phyloP scores from a whole-genome alignment of 352 stramenopile genomes.

The Pythium utonaiense region DNA sequence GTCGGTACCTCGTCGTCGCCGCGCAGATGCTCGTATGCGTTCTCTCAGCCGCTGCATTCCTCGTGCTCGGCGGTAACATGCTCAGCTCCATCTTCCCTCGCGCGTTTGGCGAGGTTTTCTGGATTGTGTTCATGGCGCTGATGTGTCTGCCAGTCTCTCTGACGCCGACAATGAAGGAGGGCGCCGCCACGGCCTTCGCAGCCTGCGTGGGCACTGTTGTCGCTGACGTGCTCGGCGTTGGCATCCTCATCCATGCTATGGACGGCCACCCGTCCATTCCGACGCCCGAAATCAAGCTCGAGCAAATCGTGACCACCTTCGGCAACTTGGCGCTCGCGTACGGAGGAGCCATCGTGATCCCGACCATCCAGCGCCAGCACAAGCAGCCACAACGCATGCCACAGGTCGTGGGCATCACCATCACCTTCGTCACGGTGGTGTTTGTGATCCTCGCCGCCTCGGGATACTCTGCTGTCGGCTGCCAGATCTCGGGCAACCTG shows the following conservation, averaged over 20 bases:
- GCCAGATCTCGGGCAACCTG: conserved; percentile 33
- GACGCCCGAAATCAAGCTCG: conserved; percentile 18
- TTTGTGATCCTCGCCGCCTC: conserved; percentile 26
- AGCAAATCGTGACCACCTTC: conserved; percentile 27
- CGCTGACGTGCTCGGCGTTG: conserved; percentile 22
- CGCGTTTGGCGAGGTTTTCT: conserved; percentile 35
- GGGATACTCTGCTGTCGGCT: conserved; percentile 23
- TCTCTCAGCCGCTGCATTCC: conserved; percentile 21
- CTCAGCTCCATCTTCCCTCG: conserved; percentile 50
- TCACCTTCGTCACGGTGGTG: conserved; percentile 27
- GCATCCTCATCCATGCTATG: conserved; percentile 27
- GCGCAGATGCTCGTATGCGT: conserved; percentile 17
- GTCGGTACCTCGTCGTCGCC: conserved; percentile 15
- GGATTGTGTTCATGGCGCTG: conserved; percentile 33
- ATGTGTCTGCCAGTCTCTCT: conserved; percentile 27
- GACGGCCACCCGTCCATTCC: conserved; percentile 7
- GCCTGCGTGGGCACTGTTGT: conserved; percentile 28
- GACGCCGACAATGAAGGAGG: conserved; percentile 30
- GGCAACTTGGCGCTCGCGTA: conserved; percentile 34
- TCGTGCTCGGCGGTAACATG: conserved; percentile 27
- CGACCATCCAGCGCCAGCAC: conserved; percentile 28
- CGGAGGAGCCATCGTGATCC: conserved; percentile 31
- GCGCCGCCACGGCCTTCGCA: conserved; percentile 22
- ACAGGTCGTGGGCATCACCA: conserved; percentile 26
- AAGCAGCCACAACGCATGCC: conserved; percentile 30